Evolutionary conservation across 2,329 filamentous ascomycete genomes (phyloP).

Genomic region (Juglanconis juglandina): DNA sequence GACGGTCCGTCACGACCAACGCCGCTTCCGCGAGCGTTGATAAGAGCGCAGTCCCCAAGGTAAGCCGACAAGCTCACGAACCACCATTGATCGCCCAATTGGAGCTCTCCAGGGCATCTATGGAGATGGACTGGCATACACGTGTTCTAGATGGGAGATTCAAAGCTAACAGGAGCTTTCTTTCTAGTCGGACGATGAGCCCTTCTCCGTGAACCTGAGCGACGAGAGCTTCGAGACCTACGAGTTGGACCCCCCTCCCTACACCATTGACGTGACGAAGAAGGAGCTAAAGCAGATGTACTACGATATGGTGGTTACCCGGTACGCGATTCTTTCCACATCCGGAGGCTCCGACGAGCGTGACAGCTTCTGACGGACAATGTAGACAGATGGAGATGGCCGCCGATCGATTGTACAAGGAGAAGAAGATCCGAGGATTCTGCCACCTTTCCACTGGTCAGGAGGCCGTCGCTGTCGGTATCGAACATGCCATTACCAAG

Average conservation of each 20-base stretch:
- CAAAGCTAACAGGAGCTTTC: slow-evolving; percentile 8
- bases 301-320: slow-evolving; percentile 90
- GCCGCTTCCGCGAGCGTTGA: slow-evolving; percentile 88
- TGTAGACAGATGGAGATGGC: slow-evolving; percentile 98
- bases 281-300: slow-evolving; percentile 99
- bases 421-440: slow-evolving; percentile 99
- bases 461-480: slow-evolving; percentile 94
- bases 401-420: slow-evolving; percentile 97
- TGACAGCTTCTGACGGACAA: slow-evolving; percentile 13
- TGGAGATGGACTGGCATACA: background rate
- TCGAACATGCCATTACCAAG: slow-evolving; percentile 91
- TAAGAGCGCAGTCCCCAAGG: slow-evolving; percentile 60
- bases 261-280: slow-evolving; percentile 92
- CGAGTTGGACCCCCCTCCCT: slow-evolving; percentile 92
- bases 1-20: slow-evolving; percentile 87
- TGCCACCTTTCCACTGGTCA: slow-evolving; percentile 97
- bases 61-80: slow-evolving; percentile 26
- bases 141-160: slow-evolving; percentile 19
- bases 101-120: background rate
- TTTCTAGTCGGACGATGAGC: slow-evolving; percentile 82
- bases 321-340: slow-evolving; percentile 55
- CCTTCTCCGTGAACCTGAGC: slow-evolving; percentile 86
- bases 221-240: slow-evolving; percentile 99
- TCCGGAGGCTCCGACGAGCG: background rate
- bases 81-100: background rate